Evolutionary conservation across 345 rosid species (phyloP), one percentile per base, ranked within the genome.

Genomic region (Eutrema heterophyllum): DNA sequence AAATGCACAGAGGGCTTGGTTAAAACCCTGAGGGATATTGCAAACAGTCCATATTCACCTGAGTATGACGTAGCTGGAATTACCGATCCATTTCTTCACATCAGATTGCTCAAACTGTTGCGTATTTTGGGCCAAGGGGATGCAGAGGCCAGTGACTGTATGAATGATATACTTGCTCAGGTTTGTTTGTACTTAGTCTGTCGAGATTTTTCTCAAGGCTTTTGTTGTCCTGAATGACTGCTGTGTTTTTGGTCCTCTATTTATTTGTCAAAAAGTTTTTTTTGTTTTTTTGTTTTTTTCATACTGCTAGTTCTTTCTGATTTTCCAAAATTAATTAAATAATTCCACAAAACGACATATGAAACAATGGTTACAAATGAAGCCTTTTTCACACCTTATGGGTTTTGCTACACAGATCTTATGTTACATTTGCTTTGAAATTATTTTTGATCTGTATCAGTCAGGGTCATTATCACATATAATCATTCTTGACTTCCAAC

Each of bases 131-230:
- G 99, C 46, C 96, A 90, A 56, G 97, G 99, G 76, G 97, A 95
- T 81, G 84, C 89, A 15, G 95, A 88, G 74, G 91, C 99, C 50
- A 92, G 99, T 83, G 99, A 95, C 73, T 55, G 78, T 77, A 95
- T 95, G 99, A 95, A 92, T 81, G 99, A 95, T 85, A 88, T 95
- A 73, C 99, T 95, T 73, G 97, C 99, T 29, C 99, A 95, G 96
- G 99, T 92, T 33, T 73, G 85, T 84, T 70, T 45, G 30, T 57
- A 51, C 73, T 16, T 68, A 50, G 39, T 70, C 49, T 48, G 21
- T 45, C 18, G 26, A 69, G 35, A 10, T 5, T 35, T 61, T 54
- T 36, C 18, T 45, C 12, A 45, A 68, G 57, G 66, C 65, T 27
- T 54, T 54, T 76, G 52, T 29, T 52, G 35, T 21, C 32, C 16